Evolutionary conservation across 2,329 filamentous ascomycete species (phyloP).

Genomic region (Lachnellula cervina): DNA sequence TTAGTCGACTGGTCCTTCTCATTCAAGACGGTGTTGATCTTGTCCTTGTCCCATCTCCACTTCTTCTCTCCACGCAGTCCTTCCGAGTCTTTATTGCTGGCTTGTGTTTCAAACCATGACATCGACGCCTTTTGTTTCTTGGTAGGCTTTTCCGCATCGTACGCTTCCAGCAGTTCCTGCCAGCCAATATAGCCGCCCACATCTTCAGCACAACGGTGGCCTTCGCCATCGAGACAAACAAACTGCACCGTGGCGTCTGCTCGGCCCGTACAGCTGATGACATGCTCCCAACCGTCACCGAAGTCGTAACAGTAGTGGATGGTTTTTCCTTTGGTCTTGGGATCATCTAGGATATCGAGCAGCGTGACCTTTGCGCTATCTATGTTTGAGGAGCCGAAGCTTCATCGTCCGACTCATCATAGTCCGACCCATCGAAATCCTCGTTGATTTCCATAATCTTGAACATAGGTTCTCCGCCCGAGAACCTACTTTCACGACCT

Average conservation of each 20-base stretch:
- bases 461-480: not conserved
- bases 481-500: no score
- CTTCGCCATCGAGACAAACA: slow-evolving; percentile 25
- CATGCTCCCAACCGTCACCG: slow-evolving; percentile 27
- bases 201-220: slow-evolving; percentile 32
- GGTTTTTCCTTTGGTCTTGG: not conserved
- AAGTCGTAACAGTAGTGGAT: slow-evolving; percentile 28
- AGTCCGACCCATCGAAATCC: not conserved
- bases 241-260: slow-evolving; percentile 14
- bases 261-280: slow-evolving; percentile 16
- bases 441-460: not conserved
- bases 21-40: not conserved
- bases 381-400: not conserved
- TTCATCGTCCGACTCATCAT: not conserved
- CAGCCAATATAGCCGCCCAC: slow-evolving; percentile 28
- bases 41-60: slow-evolving; percentile 18
- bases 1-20: no score
- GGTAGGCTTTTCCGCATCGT: slow-evolving; percentile 21
- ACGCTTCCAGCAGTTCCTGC: slow-evolving; percentile 31
- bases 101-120: slow-evolving; percentile 27
- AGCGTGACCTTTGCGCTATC: not conserved
- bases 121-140: slow-evolving; percentile 26
- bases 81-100: slow-evolving; percentile 23
- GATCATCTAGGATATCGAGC: not conserved
- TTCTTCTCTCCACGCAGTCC: slow-evolving; percentile 23